phyloP scores from a whole-genome alignment of 1,139 yeast species.

The Hyphopichia pseudoburtonii region DNA sequence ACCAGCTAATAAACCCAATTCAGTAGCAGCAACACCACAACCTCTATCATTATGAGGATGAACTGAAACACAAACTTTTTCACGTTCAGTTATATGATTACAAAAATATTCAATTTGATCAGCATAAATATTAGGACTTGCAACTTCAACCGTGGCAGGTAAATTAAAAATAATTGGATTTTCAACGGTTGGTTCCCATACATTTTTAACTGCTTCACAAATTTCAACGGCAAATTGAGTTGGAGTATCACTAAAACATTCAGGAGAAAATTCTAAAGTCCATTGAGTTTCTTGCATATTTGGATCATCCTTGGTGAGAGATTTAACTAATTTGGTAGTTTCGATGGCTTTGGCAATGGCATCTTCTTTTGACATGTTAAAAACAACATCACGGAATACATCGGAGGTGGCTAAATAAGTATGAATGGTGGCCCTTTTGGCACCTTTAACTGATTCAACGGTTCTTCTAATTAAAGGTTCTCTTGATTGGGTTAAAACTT shows the following conservation, averaged over 20 bases:
- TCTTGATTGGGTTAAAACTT: conserved; percentile 48
- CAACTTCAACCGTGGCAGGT: conserved; percentile 52
- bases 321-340: conserved; percentile 39
- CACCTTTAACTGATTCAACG: conserved; percentile 47
- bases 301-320: conserved; percentile 45
- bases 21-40: conserved; percentile 52
- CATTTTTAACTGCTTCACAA: conserved; percentile 47
- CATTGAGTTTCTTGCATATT: conserved; percentile 41
- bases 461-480: conserved; percentile 46
- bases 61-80: conserved; percentile 44
- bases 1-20: conserved; percentile 49
- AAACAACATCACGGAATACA: conserved; percentile 47
- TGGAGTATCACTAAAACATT: conserved; percentile 47
- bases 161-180: conserved; percentile 47
- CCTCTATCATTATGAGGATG: conserved; percentile 54
- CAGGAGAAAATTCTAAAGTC: conserved; percentile 49
- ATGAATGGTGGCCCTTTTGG: conserved; percentile 49
- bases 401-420: conserved; percentile 50
- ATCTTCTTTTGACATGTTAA: conserved; percentile 42
- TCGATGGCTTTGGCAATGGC: conserved; percentile 43
- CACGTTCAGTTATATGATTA: conserved; percentile 41
- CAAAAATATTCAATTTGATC: conserved; percentile 52
- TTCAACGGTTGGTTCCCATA: conserved; percentile 46
- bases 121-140: conserved; percentile 50
- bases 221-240: conserved; percentile 44